phyloP scores from a whole-genome alignment of 2,329 filamentous ascomycete species.

The Exophiala dermatitidis region DNA sequence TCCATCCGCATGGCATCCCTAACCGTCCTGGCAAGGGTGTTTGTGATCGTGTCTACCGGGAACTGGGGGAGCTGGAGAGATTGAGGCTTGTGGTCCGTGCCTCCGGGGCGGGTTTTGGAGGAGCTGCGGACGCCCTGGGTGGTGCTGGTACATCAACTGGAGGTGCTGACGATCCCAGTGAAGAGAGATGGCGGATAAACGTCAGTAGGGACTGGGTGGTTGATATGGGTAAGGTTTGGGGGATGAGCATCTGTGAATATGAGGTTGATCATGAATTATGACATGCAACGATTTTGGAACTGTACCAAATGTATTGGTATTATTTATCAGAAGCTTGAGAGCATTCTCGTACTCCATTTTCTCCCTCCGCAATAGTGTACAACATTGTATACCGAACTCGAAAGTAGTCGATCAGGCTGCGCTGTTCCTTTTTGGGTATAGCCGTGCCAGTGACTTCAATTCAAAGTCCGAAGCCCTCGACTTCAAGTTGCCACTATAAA shows the following conservation, averaged over 20 bases:
- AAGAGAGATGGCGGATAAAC: slow-evolving; percentile 44
- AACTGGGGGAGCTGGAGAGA: slow-evolving; percentile 42
- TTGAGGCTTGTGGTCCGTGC: slow-evolving; percentile 42
- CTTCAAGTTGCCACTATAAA: too few relatives aligned
- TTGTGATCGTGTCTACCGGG: slow-evolving; percentile 40
- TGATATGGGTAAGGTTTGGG: slow-evolving; percentile 35
- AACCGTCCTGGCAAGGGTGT: slow-evolving; percentile 30
- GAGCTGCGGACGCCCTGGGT: slow-evolving; percentile 2
- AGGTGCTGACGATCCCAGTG: slow-evolving; percentile 34
- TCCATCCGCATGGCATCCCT: slow-evolving; percentile 39
- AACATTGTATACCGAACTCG: too few relatives aligned
- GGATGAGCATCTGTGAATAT: slow-evolving; percentile 41
- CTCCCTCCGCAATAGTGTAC: too few relatives aligned
- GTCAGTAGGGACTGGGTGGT: slow-evolving; percentile 43
- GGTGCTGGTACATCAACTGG: slow-evolving; percentile 28
- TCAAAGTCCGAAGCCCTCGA: background rate
- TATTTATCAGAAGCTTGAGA: too few relatives aligned
- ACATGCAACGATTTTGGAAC: background rate
- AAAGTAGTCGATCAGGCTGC: background rate
- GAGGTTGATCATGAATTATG: slow-evolving; percentile 31
- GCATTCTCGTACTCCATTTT: too few relatives aligned
- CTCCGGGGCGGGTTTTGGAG: slow-evolving; percentile 26
- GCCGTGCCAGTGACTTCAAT: background rate
- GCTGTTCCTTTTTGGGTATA: background rate
- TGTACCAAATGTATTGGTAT: too few relatives aligned